Evolutionary conservation across 495 filamentous ascomycete species (phyloP), one percentile per base, ranked within the genome.

Genomic region (Jackrogersella minutella): DNA sequence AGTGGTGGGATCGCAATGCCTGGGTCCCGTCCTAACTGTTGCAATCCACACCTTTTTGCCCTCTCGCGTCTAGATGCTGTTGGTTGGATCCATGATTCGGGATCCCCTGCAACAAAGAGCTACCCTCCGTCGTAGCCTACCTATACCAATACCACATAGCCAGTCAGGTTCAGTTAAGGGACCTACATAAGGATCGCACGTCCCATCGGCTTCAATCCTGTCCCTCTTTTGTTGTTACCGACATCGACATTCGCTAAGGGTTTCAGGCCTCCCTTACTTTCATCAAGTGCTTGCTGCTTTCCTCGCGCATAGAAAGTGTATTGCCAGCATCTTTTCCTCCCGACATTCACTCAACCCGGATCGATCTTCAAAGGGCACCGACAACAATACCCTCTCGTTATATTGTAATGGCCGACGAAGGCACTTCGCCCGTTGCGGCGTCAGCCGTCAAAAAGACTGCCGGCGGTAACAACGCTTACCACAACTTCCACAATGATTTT

Each of bases 381-480:
- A 50, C 44, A 43, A 39, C 58, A 11, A 11, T 26, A 26, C 19
- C 16, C 28, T 17, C 36, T 43, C 47, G 5, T 63, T 24, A 14
- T 60, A 5, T 21, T 61, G 28, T 37, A 9, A 73, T 73, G 71
- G 61, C 71, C 40, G 69, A 72, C 40, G 69, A 72, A 28, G 59
- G 49, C 37, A 37, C 41, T 13, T 6, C 58, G 40, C 53, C 49
- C 8, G 40, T 24, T 28, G n/a, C 62, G 14, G 59, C 61, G 21
- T 24, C 63, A 61, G 14, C 33, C 58, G 14, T 65, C 36, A 22
- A 58, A 59, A 85, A 83, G 68, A 88, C 86, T 1, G 57, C 80
- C 0, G 87, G 87, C 34, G 87, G 88, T 50, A 89, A 90, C 70
- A 78, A 82, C 62, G 88, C 87, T 39, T 90, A 90, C 77, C 85